Conservation (phyloP, 2,329 filamentous ascomycete species). For the Phyllosticta ampelicida region DNA sequence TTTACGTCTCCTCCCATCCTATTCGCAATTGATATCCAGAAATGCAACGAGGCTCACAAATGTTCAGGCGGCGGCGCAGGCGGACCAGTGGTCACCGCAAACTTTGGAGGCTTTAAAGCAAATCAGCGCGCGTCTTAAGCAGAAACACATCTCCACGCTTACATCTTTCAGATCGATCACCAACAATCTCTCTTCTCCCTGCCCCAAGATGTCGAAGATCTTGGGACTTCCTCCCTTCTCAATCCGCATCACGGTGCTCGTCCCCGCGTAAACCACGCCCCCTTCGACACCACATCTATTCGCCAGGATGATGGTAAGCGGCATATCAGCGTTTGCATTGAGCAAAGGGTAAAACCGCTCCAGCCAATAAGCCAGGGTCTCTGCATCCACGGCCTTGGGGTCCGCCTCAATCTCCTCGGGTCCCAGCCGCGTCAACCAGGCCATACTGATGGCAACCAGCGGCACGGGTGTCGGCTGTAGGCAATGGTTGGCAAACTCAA, state of each 20-base stretch:
- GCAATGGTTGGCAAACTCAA: slow-evolving; percentile 49
- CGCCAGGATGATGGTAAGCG: slow-evolving; percentile 58
- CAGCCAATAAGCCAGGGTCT: slow-evolving; percentile 67
- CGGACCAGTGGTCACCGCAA: slow-evolving; percentile 9
- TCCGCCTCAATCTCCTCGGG: slow-evolving; percentile 40
- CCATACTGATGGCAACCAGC: slow-evolving; percentile 63
- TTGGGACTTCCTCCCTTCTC: slow-evolving; percentile 54
- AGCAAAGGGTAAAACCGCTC: slow-evolving; percentile 54
- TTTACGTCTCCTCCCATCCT: neutral
- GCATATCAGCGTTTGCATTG: slow-evolving; percentile 22
- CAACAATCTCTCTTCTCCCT: slow-evolving; percentile 57
- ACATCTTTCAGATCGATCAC: slow-evolving; percentile 52
- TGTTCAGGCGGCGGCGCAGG: neutral
- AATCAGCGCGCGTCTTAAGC: neutral
- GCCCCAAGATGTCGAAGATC: slow-evolving; percentile 59
- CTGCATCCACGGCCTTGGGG: slow-evolving; percentile 51
- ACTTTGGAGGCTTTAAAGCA: slow-evolving; percentile 13
- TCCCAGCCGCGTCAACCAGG: slow-evolving; percentile 55
- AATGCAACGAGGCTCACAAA: neutral
- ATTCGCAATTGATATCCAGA: neutral
- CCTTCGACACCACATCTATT: slow-evolving; percentile 61
- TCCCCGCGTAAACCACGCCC: slow-evolving; percentile 60
- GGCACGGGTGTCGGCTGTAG: slow-evolving; percentile 43
- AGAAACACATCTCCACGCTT: slow-evolving; percentile 9
- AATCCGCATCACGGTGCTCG: slow-evolving; percentile 59